phyloP scores from a whole-genome alignment of 306 rosid species.

The Begonia masoniana region DNA sequence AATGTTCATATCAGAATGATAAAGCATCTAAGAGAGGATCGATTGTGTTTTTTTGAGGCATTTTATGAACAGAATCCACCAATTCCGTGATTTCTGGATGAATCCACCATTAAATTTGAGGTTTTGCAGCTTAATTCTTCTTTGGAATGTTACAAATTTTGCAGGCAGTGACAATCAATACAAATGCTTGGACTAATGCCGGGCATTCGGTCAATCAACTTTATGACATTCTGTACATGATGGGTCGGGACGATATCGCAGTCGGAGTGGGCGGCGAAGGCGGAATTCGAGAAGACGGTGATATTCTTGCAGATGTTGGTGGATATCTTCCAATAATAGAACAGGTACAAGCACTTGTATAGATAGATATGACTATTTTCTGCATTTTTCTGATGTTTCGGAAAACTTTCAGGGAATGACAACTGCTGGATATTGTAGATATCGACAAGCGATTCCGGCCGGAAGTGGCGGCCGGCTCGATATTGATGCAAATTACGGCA shows the following conservation, averaged over 20 bases:
- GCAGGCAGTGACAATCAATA: slow-evolving; percentile 59
- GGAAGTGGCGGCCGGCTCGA: slow-evolving; percentile 66
- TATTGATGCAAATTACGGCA: slow-evolving; percentile 54
- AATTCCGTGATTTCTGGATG: not conserved
- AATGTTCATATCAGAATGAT: not conserved
- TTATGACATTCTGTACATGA: slow-evolving; percentile 81
- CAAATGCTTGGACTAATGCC: slow-evolving; percentile 79
- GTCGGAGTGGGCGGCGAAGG: slow-evolving; percentile 97
- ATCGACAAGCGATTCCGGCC: slow-evolving; percentile 67
- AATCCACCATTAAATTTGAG: slow-evolving; percentile 2
- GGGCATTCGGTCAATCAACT: slow-evolving; percentile 91
- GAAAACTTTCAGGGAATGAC: slow-evolving; percentile 41
- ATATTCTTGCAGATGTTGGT: slow-evolving; percentile 72
- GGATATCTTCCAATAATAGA: slow-evolving; percentile 88
- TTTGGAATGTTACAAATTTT: not conserved
- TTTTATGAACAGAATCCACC: not conserved
- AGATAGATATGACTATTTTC: not conserved
- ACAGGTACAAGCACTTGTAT: slow-evolving; percentile 31
- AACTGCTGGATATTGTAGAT: slow-evolving; percentile 78
- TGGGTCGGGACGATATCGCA: slow-evolving; percentile 72
- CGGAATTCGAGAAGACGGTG: slow-evolving; percentile 59
- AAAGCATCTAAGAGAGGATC: no score
- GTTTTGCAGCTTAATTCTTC: not conserved
- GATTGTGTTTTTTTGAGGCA: not conserved
- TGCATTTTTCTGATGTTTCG: not conserved